Conservation (phyloP, 441 rosid genomes). For the Euphorbia schlechtendalii region DNA sequence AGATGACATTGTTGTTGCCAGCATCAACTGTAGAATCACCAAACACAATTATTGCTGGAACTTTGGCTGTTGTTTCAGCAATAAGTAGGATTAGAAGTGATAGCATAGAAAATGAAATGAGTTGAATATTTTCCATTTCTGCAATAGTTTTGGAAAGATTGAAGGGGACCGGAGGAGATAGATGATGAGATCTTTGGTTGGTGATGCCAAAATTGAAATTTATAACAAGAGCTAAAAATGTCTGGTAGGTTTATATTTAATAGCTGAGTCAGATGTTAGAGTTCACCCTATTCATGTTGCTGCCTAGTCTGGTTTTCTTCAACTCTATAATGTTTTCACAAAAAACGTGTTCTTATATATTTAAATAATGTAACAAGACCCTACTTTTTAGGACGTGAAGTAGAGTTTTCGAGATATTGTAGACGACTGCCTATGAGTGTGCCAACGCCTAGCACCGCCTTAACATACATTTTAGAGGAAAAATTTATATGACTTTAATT, state of each 20-base stretch:
- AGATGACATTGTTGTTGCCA: slow-evolving; percentile 52
- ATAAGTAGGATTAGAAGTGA: not conserved
- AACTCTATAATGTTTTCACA: too few relatives aligned
- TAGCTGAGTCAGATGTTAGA: not conserved
- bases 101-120: not conserved
- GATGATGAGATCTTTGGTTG: not conserved
- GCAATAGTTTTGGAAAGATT: too few relatives aligned
- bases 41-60: slow-evolving; percentile 59
- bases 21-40: slow-evolving; percentile 70
- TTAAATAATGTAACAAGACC: too few relatives aligned
- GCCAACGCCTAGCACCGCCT: too few relatives aligned
- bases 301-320: too few relatives aligned
- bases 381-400: too few relatives aligned
- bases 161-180: not conserved
- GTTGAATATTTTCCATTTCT: slow-evolving; percentile 1
- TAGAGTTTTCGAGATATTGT: too few relatives aligned
- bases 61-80: slow-evolving; percentile 15
- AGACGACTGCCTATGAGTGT: too few relatives aligned
- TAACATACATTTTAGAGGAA: too few relatives aligned
- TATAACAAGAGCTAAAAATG: not conserved
- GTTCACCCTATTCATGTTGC: not conserved
- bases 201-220: not conserved
- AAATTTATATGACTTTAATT: too few relatives aligned
- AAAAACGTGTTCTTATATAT: too few relatives aligned
- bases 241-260: slow-evolving; percentile 3